These are phyloP conservation scores for Zasmidium angulare DNA, from an alignment of 2,329 filamentous ascomycete species.

Conservation along the genomic window DNA sequence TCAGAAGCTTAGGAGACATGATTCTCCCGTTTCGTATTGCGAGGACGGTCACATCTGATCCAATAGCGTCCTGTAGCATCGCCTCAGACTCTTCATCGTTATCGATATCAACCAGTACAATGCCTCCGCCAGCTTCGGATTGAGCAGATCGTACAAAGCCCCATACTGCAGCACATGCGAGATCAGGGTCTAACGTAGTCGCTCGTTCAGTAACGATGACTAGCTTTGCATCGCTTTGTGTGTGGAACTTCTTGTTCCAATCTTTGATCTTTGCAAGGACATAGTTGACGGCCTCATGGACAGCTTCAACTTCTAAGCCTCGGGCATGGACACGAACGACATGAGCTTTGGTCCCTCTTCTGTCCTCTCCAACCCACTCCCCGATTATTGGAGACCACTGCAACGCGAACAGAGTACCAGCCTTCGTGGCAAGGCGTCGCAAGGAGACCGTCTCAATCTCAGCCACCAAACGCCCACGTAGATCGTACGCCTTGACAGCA, in stretches of 20 bases:
- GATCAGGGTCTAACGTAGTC: not conserved
- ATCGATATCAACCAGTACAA: not conserved
- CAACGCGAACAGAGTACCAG: not conserved
- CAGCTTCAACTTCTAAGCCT: not conserved
- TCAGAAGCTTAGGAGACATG: not conserved
- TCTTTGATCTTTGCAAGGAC: not conserved
- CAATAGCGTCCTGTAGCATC: not conserved
- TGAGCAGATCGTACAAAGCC: not conserved
- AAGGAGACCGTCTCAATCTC: not conserved
- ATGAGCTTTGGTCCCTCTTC: not conserved
- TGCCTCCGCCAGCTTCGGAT: not conserved
- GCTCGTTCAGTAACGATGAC: not conserved
- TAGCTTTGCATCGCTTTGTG: not conserved
- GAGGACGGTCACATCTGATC: not conserved
- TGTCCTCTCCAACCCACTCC: not conserved
- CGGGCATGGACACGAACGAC: not conserved
- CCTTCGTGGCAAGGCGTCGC: not conserved
- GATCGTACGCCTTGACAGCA: not conserved
- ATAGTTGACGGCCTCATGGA: not conserved
- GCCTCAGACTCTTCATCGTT: not conserved
- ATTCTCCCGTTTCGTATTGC: not conserved
- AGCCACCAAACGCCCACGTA: not conserved
- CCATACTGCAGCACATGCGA: not conserved
- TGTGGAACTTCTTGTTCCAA: not conserved
- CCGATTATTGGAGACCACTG: not conserved